Evolutionary conservation across 2,329 filamentous ascomycete genomes (phyloP).

Genomic region (Nothophaeocryptopus gaeumannii): DNA sequence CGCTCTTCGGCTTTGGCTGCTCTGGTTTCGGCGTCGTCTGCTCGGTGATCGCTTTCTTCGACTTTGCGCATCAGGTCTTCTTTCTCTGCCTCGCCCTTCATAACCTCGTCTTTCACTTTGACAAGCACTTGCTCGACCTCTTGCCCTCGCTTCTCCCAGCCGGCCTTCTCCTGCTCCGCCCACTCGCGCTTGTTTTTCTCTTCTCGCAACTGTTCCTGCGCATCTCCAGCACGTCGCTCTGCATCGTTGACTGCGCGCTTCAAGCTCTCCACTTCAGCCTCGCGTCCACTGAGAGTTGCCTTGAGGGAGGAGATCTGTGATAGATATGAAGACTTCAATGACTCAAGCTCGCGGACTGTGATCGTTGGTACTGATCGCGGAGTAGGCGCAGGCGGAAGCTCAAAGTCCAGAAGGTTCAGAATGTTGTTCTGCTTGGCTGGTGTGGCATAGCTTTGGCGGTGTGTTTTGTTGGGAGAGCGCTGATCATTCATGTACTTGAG

Average conservation of each 20-base stretch:
- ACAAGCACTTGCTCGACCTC: conserved; percentile 82
- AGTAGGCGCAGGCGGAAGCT: conserved; percentile 89
- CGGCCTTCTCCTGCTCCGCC: conserved; percentile 69
- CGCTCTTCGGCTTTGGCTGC: conserved; percentile 64
- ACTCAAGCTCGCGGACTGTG: conserved; percentile 87
- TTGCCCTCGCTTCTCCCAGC: conserved; percentile 78
- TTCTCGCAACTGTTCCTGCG: conserved; percentile 78
- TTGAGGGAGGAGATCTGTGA: conserved; percentile 94
- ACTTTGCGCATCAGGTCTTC: conserved; percentile 74
- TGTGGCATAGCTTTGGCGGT: conserved; percentile 36
- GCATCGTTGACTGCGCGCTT: conserved; percentile 87
- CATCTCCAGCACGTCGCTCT: conserved; percentile 85
- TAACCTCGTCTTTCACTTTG: conserved; percentile 77
- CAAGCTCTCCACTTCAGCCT: conserved; percentile 83
- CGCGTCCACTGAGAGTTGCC: conserved; percentile 85
- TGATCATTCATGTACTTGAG: conserved; percentile 42
- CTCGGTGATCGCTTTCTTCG: conserved; percentile 72
- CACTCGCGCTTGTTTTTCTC: conserved; percentile 69
- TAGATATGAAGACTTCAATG: conserved; percentile 82
- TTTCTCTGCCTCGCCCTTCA: conserved; percentile 72
- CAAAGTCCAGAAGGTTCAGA: conserved; percentile 78
- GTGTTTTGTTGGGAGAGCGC: conserved; percentile 43
- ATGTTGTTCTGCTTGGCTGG: conserved; percentile 50
- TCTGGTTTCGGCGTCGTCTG: conserved; percentile 71
- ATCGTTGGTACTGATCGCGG: conserved; percentile 87